Percentiles rank a stretch among this genome's conserved stretches.
Conservation (phyloP, 1,284 basidiomycete species). For the Termitomyces sp. region DNA sequence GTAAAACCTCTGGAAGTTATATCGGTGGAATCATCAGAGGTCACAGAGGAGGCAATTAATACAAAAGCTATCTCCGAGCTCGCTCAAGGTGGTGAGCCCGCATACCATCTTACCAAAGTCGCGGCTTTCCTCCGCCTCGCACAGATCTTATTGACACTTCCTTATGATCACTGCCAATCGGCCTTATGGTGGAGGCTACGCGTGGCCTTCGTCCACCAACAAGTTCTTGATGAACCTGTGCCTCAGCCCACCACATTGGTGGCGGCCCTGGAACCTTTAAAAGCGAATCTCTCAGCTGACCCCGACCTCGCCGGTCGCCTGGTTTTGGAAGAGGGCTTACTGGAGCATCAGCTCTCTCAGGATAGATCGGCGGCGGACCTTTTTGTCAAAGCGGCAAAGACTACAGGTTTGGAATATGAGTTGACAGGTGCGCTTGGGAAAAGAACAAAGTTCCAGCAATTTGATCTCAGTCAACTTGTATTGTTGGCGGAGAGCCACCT, state of each 20-base stretch:
- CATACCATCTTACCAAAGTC: constrained; percentile 82
- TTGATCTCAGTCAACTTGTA: constrained; percentile 85
- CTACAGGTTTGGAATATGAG: constrained; percentile 83
- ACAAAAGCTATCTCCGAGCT: constrained; percentile 71
- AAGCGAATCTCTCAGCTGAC: constrained; percentile 35
- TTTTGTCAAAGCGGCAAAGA: constrained; percentile 77
- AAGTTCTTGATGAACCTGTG: constrained; percentile 84
- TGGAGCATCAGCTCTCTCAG: constrained; percentile 70
- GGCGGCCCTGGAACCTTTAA: constrained; percentile 45
- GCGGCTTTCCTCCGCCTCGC: constrained; percentile 78
- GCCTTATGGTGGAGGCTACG: constrained; percentile 80
- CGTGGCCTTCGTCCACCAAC: constrained; percentile 70
- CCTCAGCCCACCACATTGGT: constrained; percentile 50
- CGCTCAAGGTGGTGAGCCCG: constrained; percentile 87
- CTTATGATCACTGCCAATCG: constrained; percentile 44
- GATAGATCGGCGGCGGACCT: constrained; percentile 77
- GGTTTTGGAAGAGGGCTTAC: constrained; percentile 76
- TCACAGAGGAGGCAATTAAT: constrained; percentile 56
- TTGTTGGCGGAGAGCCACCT: constrained; percentile 84
- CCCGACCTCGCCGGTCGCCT: constrained; percentile 70
- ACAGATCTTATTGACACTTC: constrained; percentile 60
- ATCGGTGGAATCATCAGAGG: constrained; percentile 28
- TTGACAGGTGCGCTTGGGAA: constrained; percentile 92
- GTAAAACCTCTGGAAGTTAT: constrained; percentile 54
- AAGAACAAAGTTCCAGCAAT: constrained; percentile 91